Evolutionary conservation across 352 stramenopile genomes (phyloP).

Genomic region (Globisporangium spiculum): DNA sequence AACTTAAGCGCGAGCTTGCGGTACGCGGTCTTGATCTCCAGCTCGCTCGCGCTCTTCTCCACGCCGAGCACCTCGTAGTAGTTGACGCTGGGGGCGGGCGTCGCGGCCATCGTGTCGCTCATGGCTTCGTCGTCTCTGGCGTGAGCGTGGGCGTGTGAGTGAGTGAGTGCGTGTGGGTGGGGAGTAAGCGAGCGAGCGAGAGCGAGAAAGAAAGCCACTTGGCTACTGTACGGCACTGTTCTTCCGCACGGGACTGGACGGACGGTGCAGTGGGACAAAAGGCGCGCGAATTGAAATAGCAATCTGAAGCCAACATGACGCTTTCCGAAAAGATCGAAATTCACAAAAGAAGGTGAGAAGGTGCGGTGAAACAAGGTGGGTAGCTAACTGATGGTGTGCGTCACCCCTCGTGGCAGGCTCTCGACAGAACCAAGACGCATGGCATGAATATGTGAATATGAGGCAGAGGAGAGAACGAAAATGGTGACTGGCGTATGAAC

Average conservation of each 20-base stretch:
- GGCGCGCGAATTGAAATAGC: neutral
- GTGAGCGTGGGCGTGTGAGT: neutral
- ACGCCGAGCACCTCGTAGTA: conserved; percentile 90
- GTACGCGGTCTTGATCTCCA: conserved; percentile 90
- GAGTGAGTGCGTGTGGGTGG: neutral
- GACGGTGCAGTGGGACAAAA: neutral
- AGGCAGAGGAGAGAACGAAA: neutral
- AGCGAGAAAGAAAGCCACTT: neutral
- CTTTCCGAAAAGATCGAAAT: neutral
- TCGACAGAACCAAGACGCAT: neutral
- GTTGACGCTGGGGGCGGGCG: conserved; percentile 62
- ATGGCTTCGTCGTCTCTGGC: conserved; percentile 22
- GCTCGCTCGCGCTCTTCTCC: conserved; percentile 80
- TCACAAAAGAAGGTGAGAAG: neutral
- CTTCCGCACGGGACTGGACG: neutral
- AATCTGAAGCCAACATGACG: neutral
- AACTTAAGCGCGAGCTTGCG: conserved; percentile 89
- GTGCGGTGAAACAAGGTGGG: neutral
- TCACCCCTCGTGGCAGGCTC: neutral
- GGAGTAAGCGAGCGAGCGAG: neutral
- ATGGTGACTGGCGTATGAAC: neutral
- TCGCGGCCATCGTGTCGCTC: conserved; percentile 48
- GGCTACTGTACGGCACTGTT: neutral
- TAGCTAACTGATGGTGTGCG: neutral
- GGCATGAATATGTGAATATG: neutral